Conservation (phyloP, 331 rosid species). For the Acacia concinna region DNA sequence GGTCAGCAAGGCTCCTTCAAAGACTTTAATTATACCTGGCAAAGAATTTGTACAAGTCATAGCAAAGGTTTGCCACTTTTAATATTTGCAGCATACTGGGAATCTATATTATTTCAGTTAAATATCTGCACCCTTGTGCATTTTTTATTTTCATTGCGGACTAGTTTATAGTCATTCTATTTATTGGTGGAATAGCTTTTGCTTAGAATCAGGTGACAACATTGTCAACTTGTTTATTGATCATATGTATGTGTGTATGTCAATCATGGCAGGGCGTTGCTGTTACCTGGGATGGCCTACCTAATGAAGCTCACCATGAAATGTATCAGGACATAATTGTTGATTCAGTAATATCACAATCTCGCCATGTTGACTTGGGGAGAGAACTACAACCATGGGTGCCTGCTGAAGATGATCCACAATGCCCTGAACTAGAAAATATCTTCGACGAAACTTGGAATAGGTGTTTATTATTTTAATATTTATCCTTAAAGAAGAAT, state of each 20-base stretch:
- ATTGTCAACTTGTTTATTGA: slow-evolving; percentile 20
- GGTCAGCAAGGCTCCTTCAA: slow-evolving; percentile 64
- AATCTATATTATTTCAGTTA: slow-evolving; percentile 17
- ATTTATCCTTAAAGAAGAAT: background rate
- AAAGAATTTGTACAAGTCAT: slow-evolving; percentile 88
- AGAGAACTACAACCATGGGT: slow-evolving; percentile 93
- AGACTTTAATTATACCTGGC: slow-evolving; percentile 69
- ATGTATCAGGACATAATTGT: slow-evolving; percentile 71
- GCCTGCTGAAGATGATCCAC: slow-evolving; percentile 84
- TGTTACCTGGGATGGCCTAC: slow-evolving; percentile 55
- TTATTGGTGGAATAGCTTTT: slow-evolving; percentile 4
- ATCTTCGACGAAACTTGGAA: slow-evolving; percentile 78
- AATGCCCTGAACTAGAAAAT: slow-evolving; percentile 82
- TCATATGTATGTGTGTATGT: slow-evolving; percentile 15
- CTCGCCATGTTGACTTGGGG: slow-evolving; percentile 62
- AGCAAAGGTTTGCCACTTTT: slow-evolving; percentile 71
- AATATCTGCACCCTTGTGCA: background rate
- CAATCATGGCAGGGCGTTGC: slow-evolving; percentile 66
- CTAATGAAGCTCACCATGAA: slow-evolving; percentile 57
- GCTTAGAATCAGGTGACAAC: slow-evolving; percentile 10
- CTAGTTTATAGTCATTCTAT: slow-evolving; percentile 15
- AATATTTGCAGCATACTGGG: slow-evolving; percentile 19
- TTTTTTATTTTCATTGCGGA: background rate
- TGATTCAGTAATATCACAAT: slow-evolving; percentile 82
- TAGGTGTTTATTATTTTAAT: slow-evolving; percentile 62